Conservation (phyloP, 768 basidiomycete species). For the Lentinula sp. region DNA sequence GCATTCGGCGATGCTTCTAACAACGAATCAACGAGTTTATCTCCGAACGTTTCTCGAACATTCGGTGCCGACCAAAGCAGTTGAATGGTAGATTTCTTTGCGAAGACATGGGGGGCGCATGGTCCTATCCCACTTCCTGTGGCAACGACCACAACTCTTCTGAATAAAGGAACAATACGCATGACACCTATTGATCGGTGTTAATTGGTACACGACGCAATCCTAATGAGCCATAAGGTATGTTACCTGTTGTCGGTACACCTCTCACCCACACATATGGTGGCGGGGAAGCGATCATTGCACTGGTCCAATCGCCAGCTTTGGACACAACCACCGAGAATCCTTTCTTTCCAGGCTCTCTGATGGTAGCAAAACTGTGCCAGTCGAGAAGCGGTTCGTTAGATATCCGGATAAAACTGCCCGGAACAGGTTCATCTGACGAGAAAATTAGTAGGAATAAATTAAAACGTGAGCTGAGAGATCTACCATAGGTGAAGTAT, state of each 20-base stretch:
- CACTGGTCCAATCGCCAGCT: conserved; percentile 37
- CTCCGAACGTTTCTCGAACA: conserved; percentile 37
- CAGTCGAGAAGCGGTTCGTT: conserved; percentile 28
- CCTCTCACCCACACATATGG: conserved; percentile 34
- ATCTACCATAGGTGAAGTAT: conserved; percentile 39
- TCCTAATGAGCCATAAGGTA: not conserved
- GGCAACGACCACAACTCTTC: conserved; percentile 30
- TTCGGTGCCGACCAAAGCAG: conserved; percentile 36
- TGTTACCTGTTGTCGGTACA: conserved; percentile 21
- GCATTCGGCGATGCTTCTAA: conserved; percentile 26
- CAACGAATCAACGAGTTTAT: conserved; percentile 32
- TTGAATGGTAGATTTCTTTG: conserved; percentile 23
- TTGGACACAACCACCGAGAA: conserved; percentile 31
- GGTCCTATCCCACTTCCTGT: conserved; percentile 35
- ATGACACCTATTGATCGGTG: conserved; percentile 17
- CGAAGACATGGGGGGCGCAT: conserved; percentile 30
- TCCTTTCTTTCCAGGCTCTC: conserved; percentile 17
- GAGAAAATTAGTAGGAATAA: not conserved
- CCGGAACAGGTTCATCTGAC: conserved; percentile 15
- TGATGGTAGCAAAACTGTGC: conserved; percentile 31
- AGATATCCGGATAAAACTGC: conserved; percentile 17
- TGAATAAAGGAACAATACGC: conserved; percentile 27
- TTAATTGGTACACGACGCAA: not conserved
- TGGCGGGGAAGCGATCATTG: conserved; percentile 30
- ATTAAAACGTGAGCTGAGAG: not conserved